Evolutionary conservation across 768 basidiomycete species (phyloP).

Genomic region (Psilocybe tampanensis): DNA sequence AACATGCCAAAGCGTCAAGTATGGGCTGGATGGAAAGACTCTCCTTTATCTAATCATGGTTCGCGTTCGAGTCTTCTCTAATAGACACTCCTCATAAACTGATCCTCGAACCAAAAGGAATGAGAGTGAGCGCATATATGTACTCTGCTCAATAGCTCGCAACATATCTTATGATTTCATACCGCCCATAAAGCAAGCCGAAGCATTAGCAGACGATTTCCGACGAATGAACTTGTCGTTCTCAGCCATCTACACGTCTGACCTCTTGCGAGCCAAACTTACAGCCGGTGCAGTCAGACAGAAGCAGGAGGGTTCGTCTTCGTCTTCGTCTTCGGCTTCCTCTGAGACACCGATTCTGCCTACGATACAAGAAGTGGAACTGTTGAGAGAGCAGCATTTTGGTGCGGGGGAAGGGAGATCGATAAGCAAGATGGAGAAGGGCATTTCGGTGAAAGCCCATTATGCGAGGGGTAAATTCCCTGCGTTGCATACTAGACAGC

Average conservation of each 20-base stretch:
- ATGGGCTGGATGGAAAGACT: constrained; percentile 81
- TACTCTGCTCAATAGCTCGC: background rate
- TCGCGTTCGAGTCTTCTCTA: constrained; percentile 13
- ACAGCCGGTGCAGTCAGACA: constrained; percentile 62
- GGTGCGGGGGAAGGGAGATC: constrained; percentile 70
- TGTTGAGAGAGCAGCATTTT: constrained; percentile 70
- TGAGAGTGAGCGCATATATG: constrained; percentile 45
- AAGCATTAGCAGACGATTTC: constrained; percentile 59
- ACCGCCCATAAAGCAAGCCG: constrained; percentile 50
- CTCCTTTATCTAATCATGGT: constrained; percentile 78
- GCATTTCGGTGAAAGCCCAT: constrained; percentile 47
- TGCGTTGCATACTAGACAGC: constrained; percentile 40
- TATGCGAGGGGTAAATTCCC: constrained; percentile 58
- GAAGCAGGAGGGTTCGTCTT: too few species aligned
- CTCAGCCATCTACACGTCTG: constrained; percentile 64
- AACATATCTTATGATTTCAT: background rate
- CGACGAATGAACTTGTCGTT: constrained; percentile 40
- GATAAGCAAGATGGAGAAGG: constrained; percentile 37
- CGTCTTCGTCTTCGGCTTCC: too few species aligned
- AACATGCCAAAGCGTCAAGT: constrained; percentile 29
- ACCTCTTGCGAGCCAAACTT: constrained; percentile 61
- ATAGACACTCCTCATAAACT: background rate
- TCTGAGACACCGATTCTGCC: too few species aligned
- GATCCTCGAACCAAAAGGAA: constrained; percentile 39
- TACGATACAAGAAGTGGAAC: constrained; percentile 45